phyloP scores from a whole-genome alignment of 495 filamentous ascomycete species.

The Astrocystis sublimbata region DNA sequence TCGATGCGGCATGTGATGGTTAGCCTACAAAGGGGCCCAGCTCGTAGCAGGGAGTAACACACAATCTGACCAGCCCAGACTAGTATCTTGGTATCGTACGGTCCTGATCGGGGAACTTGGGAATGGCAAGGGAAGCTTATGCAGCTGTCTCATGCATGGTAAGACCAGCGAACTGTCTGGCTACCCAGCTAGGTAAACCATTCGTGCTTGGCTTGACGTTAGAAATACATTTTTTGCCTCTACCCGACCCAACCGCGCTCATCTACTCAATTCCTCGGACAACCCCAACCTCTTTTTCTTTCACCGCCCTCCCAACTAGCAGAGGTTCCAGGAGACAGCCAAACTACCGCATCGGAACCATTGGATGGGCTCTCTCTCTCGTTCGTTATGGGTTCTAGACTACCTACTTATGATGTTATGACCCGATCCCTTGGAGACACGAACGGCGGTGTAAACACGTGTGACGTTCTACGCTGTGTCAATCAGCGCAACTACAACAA shows the following conservation, averaged over 20 bases:
- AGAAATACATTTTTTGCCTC: conserved; percentile 4
- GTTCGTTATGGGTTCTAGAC: not conserved
- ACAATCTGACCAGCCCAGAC: conserved; percentile 5
- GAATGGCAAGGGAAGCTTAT: not conserved
- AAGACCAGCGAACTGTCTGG: conserved; percentile 7
- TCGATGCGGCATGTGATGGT: conserved; percentile 13
- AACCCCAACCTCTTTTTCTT: not conserved
- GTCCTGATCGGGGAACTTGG: conserved; percentile 17
- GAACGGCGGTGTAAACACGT: not conserved
- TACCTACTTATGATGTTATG: conserved; percentile 3
- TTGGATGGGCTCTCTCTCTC: conserved; percentile 1
- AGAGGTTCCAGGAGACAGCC: not conserved
- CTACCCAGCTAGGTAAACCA: conserved; percentile 2
- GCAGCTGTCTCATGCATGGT: conserved; percentile 18
- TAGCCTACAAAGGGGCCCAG: not conserved
- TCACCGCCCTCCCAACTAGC: not conserved
- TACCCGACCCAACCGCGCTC: conserved; percentile 13
- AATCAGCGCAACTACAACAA: conserved; percentile 16
- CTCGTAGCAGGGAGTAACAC: not conserved
- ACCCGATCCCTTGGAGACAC: conserved; percentile 14
- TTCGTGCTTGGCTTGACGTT: not conserved
- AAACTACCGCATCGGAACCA: not conserved
- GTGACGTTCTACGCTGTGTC: conserved; percentile 9
- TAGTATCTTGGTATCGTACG: not conserved
- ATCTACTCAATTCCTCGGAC: not conserved